phyloP scores from a whole-genome alignment of 441 rosid species.

The Euphorbia schlechtendalii region DNA sequence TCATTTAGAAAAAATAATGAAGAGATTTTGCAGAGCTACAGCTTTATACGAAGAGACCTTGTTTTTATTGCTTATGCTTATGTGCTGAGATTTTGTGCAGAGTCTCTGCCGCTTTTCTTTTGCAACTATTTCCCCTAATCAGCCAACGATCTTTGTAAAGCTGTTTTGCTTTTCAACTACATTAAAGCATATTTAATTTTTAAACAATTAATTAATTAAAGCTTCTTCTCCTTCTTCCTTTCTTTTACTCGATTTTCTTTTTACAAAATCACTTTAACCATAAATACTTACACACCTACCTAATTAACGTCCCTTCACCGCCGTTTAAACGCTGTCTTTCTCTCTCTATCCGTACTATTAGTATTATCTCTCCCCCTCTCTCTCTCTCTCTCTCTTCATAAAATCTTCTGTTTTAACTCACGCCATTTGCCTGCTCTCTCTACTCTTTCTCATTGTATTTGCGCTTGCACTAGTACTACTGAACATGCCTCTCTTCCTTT shows the following conservation, averaged over 20 bases:
- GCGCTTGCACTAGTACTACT: too few relatives aligned
- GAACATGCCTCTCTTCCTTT: not conserved
- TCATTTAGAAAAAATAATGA: not conserved
- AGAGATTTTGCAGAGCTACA: constrained; percentile 8
- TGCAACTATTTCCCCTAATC: not conserved
- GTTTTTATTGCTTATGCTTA: constrained; percentile 13
- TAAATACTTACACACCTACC: not conserved
- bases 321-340: constrained; percentile 33
- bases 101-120: not conserved
- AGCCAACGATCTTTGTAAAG: constrained; percentile 10
- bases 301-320: constrained; percentile 36
- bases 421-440: constrained; percentile 69
- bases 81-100: too few relatives aligned
- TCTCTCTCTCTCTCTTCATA: constrained; percentile 59
- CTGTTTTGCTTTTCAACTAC: not conserved
- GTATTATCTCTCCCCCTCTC: not conserved
- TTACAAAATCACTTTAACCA: not conserved
- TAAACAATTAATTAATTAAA: not conserved
- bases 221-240: too few relatives aligned
- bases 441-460: too few relatives aligned
- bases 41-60: constrained; percentile 28
- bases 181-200: not conserved
- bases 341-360: too few relatives aligned
- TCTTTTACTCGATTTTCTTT: too few relatives aligned
- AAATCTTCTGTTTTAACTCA: constrained; percentile 45